phyloP scores from a whole-genome alignment of 805 yeast genomes.

The Lipomyces mesembrius region DNA sequence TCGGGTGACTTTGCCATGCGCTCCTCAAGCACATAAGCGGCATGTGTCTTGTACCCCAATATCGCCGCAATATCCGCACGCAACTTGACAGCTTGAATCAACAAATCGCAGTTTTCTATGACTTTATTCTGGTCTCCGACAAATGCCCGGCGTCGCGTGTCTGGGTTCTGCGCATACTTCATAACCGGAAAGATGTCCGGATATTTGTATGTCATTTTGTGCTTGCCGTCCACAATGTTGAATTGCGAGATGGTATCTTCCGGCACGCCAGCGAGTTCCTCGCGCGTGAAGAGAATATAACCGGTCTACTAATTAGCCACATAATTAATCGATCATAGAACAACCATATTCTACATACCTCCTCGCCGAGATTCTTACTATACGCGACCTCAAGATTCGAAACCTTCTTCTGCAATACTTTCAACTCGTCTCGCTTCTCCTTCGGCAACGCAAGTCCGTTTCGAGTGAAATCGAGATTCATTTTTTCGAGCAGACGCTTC shows the following conservation, averaged over 20 bases:
- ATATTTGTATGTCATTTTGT: constrained; percentile 76
- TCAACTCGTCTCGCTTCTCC: constrained; percentile 60
- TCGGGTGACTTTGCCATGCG: constrained; percentile 77
- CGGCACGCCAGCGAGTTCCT: constrained; percentile 77
- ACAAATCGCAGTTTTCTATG: constrained; percentile 64
- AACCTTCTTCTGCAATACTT: constrained; percentile 61
- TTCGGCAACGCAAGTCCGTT: constrained; percentile 68
- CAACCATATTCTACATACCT: not conserved
- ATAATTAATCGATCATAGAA: not conserved
- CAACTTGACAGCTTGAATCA: constrained; percentile 62
- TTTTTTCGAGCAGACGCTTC: constrained; percentile 60
- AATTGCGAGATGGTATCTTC: constrained; percentile 63
- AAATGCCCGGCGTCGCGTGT: constrained; percentile 69
- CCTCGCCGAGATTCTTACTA: constrained; percentile 56
- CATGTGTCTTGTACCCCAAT: constrained; percentile 69
- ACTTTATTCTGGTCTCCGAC: constrained; percentile 71
- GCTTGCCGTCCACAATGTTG: constrained; percentile 53
- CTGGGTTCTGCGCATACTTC: constrained; percentile 66
- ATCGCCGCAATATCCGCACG: constrained; percentile 65
- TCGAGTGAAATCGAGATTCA: constrained; percentile 61
- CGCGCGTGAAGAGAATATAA: constrained; percentile 60
- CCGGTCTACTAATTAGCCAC: constrained; percentile 48
- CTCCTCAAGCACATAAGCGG: constrained; percentile 73
- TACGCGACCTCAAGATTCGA: constrained; percentile 62
- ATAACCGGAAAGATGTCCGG: constrained; percentile 81